Percentiles rank a stretch among this genome's conserved stretches.
Evolutionary conservation across 116 monocot species (phyloP).

Genomic region (Posidonia oceanica): DNA sequence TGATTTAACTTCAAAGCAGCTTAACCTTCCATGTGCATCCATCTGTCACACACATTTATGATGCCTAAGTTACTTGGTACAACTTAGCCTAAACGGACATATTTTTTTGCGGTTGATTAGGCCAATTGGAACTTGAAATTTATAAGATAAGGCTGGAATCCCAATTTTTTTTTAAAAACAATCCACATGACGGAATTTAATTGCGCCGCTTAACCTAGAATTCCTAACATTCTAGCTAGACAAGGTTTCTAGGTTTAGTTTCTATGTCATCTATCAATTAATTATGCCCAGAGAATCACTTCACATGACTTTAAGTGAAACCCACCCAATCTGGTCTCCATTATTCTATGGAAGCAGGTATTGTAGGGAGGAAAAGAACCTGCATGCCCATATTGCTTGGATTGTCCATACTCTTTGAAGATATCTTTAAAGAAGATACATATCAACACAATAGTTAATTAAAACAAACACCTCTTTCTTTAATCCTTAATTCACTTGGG

Average conservation of each 20-base stretch:
- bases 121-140: neutral
- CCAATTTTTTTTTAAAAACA: neutral
- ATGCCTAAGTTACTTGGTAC: neutral
- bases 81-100: neutral
- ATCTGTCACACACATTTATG: neutral
- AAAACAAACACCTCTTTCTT: neutral
- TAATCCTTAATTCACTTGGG: neutral
- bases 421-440: slow-evolving; percentile 4
- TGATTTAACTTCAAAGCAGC: neutral
- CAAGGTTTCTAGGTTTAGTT: slow-evolving; percentile 15
- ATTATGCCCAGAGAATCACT: slow-evolving; percentile 29
- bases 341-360: slow-evolving; percentile 29
- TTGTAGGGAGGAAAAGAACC: neutral
- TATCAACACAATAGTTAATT: slow-evolving; percentile 1
- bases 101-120: neutral
- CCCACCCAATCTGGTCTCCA: slow-evolving; percentile 26
- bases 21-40: slow-evolving; percentile 12
- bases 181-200: slow-evolving; percentile 5
- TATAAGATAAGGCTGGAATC: too few relatives aligned
- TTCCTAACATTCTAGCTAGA: slow-evolving; percentile 28
- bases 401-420: neutral
- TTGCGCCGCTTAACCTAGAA: neutral
- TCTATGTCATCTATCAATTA: slow-evolving; percentile 12
- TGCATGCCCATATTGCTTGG: slow-evolving; percentile 5
- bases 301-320: slow-evolving; percentile 55